These are phyloP conservation scores for Hypoxylon lienhwacheense DNA, from an alignment of 495 filamentous ascomycete genomes.

Conservation along the genomic window DNA sequence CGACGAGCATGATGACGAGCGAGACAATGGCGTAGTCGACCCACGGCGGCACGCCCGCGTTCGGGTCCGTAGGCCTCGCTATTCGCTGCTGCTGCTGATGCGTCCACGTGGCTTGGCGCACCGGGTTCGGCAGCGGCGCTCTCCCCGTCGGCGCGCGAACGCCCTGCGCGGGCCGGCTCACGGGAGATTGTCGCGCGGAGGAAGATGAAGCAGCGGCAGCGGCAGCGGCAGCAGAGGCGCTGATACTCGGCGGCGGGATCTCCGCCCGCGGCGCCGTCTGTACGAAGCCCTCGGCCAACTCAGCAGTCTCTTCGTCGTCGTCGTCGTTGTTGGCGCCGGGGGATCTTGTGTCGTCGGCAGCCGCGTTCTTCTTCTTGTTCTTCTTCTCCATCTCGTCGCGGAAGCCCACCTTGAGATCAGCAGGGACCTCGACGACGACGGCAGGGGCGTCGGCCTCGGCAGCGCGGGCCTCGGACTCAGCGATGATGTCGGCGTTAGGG, in stretches of 20 bases:
- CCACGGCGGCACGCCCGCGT: conserved; percentile 57
- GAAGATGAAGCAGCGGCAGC: too few relatives aligned
- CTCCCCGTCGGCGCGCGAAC: conserved; percentile 44
- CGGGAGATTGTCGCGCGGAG: too few relatives aligned
- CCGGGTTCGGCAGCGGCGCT: conserved; percentile 37
- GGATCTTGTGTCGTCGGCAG: conserved; percentile 5
- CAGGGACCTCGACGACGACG: conserved; percentile 57
- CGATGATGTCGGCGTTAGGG: conserved; percentile 72
- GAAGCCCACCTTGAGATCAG: conserved; percentile 61
- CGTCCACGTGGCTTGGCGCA: conserved; percentile 4
- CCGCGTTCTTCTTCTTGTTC: conserved; percentile 19
- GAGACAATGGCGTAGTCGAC: conserved; percentile 62
- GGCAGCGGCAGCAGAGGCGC: too few relatives aligned
- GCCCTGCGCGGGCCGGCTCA: conserved; percentile 36
- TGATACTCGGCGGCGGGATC: conserved; percentile 3
- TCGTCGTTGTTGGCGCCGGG: conserved; percentile 8
- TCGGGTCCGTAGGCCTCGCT: conserved; percentile 26
- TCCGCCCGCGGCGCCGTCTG: conserved; percentile 40
- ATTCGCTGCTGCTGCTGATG: too few relatives aligned
- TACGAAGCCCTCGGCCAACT: conserved; percentile 55
- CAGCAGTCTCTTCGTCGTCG: conserved; percentile 44
- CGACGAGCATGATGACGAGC: conserved; percentile 53
- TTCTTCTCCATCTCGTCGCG: conserved; percentile 54
- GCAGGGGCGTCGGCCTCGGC: conserved; percentile 52
- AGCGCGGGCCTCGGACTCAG: conserved; percentile 62